phyloP scores from a whole-genome alignment of 1,139 yeast genomes.

The Hyphopichia buzzinii region DNA sequence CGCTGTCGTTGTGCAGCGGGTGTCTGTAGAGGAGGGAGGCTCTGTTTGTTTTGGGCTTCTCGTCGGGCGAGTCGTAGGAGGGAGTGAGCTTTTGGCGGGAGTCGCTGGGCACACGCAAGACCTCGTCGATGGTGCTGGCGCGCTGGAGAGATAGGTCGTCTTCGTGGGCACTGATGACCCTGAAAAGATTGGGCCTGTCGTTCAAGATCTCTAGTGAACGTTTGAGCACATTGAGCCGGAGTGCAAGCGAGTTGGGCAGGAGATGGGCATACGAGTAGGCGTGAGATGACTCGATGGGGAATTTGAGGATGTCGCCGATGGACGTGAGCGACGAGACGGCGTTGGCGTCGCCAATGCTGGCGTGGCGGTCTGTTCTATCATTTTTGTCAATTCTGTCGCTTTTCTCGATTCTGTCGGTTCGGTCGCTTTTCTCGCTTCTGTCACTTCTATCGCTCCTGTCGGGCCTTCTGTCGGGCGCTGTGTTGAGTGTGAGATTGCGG shows the following conservation, averaged over 20 bases:
- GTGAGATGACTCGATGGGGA: constrained; percentile 79
- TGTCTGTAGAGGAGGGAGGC: constrained; percentile 1
- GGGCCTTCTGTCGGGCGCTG: not conserved
- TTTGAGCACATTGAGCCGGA: constrained; percentile 70
- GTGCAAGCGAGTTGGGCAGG: constrained; percentile 76
- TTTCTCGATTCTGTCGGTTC: too few species aligned
- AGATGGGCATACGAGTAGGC: constrained; percentile 83
- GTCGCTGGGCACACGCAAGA: not conserved
- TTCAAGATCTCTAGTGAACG: constrained; percentile 70
- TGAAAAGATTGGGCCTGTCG: constrained; percentile 58
- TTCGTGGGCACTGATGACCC: constrained; percentile 15
- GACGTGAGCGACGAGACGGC: not conserved
- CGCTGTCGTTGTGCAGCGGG: constrained; percentile 19
- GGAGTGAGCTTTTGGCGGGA: not conserved
- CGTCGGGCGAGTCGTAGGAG: not conserved
- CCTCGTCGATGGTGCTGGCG: constrained; percentile 1
- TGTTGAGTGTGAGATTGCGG: too few species aligned
- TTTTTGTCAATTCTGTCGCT: too few species aligned
- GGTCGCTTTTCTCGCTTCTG: not conserved
- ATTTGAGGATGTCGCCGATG: constrained; percentile 28
- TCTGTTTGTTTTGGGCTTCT: not conserved
- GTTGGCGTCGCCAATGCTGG: not conserved
- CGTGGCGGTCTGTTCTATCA: not conserved
- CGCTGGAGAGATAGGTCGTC: constrained; percentile 1
- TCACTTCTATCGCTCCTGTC: too few species aligned